Evolutionary conservation across 2,329 filamentous ascomycete genomes (phyloP).

Genomic region (Cladosporium colombiae): DNA sequence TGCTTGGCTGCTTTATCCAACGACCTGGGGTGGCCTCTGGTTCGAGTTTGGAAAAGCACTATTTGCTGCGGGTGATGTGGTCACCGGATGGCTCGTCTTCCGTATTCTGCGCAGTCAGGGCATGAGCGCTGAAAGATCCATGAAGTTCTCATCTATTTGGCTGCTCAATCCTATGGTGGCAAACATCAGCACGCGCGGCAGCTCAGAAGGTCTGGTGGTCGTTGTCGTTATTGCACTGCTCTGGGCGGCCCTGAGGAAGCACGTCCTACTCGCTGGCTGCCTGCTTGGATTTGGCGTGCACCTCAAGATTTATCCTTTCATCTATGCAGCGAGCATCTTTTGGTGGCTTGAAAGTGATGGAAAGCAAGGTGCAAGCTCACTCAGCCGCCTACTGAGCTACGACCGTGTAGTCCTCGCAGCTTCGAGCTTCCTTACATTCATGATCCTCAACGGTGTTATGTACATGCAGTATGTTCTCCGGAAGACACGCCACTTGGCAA

Average conservation of each 20-base stretch:
- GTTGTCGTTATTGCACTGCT: constrained; percentile 80
- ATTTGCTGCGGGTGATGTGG: constrained; percentile 79
- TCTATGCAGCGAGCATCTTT: constrained; percentile 80
- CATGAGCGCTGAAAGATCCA: constrained; percentile 53
- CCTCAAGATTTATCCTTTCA: constrained; percentile 98
- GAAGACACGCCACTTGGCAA: background rate
- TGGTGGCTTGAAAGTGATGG: constrained; percentile 72
- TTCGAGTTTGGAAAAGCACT: constrained; percentile 86
- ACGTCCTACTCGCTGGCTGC: constrained; percentile 66
- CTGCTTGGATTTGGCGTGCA: constrained; percentile 84
- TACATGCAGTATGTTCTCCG: constrained; percentile 63
- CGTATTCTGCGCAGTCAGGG: constrained; percentile 54
- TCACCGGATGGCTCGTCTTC: constrained; percentile 78
- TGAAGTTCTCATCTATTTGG: constrained; percentile 85
- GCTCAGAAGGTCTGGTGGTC: constrained; percentile 85
- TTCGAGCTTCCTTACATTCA: constrained; percentile 72
- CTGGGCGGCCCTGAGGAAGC: constrained; percentile 72
- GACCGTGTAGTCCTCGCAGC: constrained; percentile 59
- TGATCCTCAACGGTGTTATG: constrained; percentile 74
- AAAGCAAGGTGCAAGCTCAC: background rate
- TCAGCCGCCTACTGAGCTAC: constrained; percentile 8
- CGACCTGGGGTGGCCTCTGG: constrained; percentile 62
- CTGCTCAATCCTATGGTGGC: constrained; percentile 97
- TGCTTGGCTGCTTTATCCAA: constrained; percentile 86
- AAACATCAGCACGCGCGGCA: constrained; percentile 91